Percentiles rank a stretch among this genome's conserved stretches.
These are phyloP conservation scores for Aaosphaeria pasadenensis DNA, from an alignment of 2,329 filamentous ascomycete species.

Conservation along the genomic window DNA sequence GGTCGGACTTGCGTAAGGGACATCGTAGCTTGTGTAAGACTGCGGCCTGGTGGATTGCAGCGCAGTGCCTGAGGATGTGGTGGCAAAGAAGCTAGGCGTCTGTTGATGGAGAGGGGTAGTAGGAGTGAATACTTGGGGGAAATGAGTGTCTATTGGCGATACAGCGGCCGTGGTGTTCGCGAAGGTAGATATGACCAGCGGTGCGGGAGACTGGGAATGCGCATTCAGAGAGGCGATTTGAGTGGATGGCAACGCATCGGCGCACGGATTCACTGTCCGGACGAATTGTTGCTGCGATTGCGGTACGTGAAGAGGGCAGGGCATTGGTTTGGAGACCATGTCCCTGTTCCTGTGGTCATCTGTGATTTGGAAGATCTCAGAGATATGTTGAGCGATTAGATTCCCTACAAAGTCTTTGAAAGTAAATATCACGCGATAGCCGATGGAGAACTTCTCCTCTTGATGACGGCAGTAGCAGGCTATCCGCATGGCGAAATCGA, in stretches of 20 bases:
- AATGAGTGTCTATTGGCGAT: slow-evolving; percentile 13
- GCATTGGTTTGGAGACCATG: slow-evolving; percentile 9
- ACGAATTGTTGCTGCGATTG: neutral
- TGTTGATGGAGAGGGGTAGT: slow-evolving; percentile 2
- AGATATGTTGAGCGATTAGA: slow-evolving; percentile 76
- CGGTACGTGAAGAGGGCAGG: neutral
- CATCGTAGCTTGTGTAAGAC: slow-evolving; percentile 9
- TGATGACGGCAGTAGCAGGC: slow-evolving; percentile 97
- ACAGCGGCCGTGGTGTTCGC: slow-evolving; percentile 1
- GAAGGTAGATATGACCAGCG: no score
- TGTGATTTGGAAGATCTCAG: slow-evolving; percentile 86
- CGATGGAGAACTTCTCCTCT: slow-evolving; percentile 71
- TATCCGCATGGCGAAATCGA: slow-evolving; percentile 90
- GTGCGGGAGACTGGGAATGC: slow-evolving; percentile 27
- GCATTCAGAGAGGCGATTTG: slow-evolving; percentile 2
- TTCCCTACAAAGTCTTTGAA: slow-evolving; percentile 77
- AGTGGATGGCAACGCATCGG: no score
- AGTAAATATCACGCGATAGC: slow-evolving; percentile 92
- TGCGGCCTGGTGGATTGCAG: neutral
- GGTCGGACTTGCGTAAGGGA: slow-evolving; percentile 21
- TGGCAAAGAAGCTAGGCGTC: slow-evolving; percentile 8
- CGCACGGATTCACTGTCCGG: neutral
- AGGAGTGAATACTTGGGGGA: slow-evolving; percentile 1
- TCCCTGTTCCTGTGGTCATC: slow-evolving; percentile 83
- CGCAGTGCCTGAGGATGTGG: neutral